Conservation (phyloP, 176 grass and related monocot genomes). For the Echinochloa phyllopogon region DNA sequence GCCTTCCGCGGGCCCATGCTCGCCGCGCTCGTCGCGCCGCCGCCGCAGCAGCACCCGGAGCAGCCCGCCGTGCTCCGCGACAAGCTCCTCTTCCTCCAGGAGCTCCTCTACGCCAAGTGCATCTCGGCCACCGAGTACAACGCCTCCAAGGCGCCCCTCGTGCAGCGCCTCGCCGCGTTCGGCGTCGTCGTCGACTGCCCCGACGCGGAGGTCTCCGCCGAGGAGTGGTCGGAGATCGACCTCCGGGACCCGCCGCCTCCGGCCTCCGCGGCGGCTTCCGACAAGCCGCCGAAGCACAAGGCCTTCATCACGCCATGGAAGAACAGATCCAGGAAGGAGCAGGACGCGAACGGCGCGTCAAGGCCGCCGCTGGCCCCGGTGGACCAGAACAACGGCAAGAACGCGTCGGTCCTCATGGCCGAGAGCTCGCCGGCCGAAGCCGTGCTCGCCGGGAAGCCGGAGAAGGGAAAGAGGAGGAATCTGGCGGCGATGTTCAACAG, state of each 20-base stretch:
- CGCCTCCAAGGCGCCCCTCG: slow-evolving; percentile 74
- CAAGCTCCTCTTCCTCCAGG: slow-evolving; percentile 97
- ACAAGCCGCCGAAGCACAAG: slow-evolving; percentile 70
- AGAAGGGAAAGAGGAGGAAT: slow-evolving; percentile 65
- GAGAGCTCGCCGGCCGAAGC: slow-evolving; percentile 48
- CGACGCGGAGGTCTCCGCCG: slow-evolving; percentile 60
- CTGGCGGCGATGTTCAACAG: slow-evolving; percentile 51
- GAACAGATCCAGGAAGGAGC: slow-evolving; percentile 70
- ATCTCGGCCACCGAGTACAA: slow-evolving; percentile 84
- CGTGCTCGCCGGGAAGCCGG: slow-evolving; percentile 22
- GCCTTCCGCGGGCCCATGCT: slow-evolving; percentile 75
- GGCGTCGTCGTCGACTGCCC: slow-evolving; percentile 73
- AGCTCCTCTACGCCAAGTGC: slow-evolving; percentile 82
- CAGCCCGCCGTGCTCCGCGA: slow-evolving; percentile 63
- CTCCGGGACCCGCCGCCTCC: slow-evolving; percentile 61
- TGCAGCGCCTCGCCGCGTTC: slow-evolving; percentile 72
- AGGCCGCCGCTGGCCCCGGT: slow-evolving; percentile 46
- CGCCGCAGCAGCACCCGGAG: slow-evolving; percentile 55
- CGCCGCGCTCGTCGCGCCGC: slow-evolving; percentile 57
- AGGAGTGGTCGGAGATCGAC: slow-evolving; percentile 93
- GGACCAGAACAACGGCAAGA: slow-evolving; percentile 47
- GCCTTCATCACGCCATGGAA: slow-evolving; percentile 66
- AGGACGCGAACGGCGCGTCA: background rate
- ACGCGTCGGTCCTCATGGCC: slow-evolving; percentile 52
- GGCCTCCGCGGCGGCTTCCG: background rate